These are phyloP conservation scores for Pterocarpus macrocarpus DNA, from an alignment of 306 rosid species.

Conservation along the genomic window DNA sequence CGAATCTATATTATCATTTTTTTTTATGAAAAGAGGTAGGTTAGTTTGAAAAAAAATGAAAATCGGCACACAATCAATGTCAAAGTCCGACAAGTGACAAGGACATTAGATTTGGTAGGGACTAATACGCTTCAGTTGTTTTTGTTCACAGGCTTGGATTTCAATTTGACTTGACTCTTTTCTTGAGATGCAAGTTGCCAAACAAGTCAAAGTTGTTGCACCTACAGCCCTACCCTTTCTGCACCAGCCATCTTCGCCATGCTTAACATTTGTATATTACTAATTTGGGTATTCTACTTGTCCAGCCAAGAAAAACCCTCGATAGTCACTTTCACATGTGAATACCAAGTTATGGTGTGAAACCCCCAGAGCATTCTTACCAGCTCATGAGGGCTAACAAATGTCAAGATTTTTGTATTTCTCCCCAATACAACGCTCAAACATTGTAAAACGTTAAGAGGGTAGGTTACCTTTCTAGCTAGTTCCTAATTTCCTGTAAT, in stretches of 20 bases:
- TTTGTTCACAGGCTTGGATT: constrained; percentile 4
- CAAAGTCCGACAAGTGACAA: constrained; percentile 10
- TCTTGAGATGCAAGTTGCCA: not conserved
- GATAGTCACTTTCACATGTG: too few species aligned
- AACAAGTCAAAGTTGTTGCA: constrained; percentile 57
- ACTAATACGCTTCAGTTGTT: constrained; percentile 27
- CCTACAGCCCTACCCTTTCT: constrained; percentile 42
- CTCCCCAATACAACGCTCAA: not conserved
- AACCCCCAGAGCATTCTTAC: too few species aligned
- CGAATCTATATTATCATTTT: too few species aligned
- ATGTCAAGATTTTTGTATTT: too few species aligned
- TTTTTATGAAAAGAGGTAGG: too few species aligned
- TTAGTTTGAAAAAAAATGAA: too few species aligned
- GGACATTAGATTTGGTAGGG: constrained; percentile 50
- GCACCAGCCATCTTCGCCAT: not conserved
- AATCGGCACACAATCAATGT: not conserved
- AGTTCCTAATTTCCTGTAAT: not conserved
- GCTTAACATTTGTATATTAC: not conserved
- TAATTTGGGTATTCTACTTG: not conserved
- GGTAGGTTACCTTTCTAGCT: not conserved
- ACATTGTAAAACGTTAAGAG: too few species aligned
- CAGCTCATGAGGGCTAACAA: too few species aligned
- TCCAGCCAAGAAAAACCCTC: not conserved
- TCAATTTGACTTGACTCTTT: constrained; percentile 33
- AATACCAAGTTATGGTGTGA: too few species aligned